Base-by-base conservation (phyloP, 2,329 filamentous ascomycete species). In the Phoma sp. region DNA sequence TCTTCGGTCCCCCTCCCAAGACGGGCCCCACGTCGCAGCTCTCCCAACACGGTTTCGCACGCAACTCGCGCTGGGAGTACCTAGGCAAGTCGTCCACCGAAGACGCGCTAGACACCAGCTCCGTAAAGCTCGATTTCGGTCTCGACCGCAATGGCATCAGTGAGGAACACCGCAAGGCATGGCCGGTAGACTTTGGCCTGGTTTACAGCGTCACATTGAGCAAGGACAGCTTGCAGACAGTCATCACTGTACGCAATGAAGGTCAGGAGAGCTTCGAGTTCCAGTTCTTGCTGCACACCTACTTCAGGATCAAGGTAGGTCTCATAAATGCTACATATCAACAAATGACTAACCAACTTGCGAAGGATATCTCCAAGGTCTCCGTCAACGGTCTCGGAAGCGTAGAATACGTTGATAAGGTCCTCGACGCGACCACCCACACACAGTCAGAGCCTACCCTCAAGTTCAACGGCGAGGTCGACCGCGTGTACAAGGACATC, bases 71-170 rank as follows among this genome's bases (percentile, higher is more conserved):
- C 60, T 99, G 95, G 95, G 93, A 98, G 76, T 96, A 95, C 74
- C 83, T 99, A 46, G 93, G 93, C 71, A 96, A 94, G 78, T 91
- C 88, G 6, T 88, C 85, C n/a, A 85, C 84, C 6, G 88, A 92
- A 74, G 72, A 73, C 43, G 84, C 81, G 8, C 62, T 69, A 36
- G 75, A 75, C 56, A 71, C 76, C 12, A 72, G 75, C 45, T 88
- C 87, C 43, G 88, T 98, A 63, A 97, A 96, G 83, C 88, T 99
- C 57, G 95, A 99, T 80, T 98, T 99, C 76, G 95, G 94, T 25
- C 87, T 99, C 32, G 91, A 89, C 46, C 84, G 86, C 25, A 82
- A 84, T 46, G 89, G 88, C 71, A 81, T 98, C 53, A 84, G 84
- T 63, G 86, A 88, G 0, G 84, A 88, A 38, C 84, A 85, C 63